Evolutionary conservation across 352 stramenopile species (phyloP).

Genomic region (Globisporangium echinulatum): DNA sequence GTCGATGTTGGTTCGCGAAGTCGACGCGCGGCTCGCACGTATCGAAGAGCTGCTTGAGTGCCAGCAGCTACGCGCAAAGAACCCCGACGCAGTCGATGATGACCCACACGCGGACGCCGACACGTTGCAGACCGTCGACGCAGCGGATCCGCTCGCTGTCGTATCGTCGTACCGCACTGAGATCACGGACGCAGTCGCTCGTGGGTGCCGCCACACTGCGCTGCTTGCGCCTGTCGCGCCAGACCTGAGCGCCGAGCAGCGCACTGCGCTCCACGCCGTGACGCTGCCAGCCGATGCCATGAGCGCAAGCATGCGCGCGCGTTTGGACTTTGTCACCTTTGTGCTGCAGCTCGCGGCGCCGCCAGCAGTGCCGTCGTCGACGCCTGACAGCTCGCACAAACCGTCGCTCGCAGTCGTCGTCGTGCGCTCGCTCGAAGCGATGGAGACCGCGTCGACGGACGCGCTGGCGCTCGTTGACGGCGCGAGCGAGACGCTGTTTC

Average conservation of each 20-base stretch:
- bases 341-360: constrained; percentile 19
- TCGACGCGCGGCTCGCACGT: constrained; percentile 15
- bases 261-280: background rate
- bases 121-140: background rate
- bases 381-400: background rate
- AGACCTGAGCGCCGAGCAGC: background rate
- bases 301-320: constrained; percentile 23
- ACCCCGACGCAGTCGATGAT: background rate
- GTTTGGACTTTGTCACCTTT: constrained; percentile 23
- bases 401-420: constrained; percentile 9
- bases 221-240: background rate
- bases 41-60: constrained; percentile 17
- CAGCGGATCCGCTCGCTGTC: background rate
- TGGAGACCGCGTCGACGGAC: background rate
- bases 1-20: background rate
- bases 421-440: constrained; percentile 5
- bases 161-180: background rate
- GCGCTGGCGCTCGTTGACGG: constrained; percentile 13
- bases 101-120: background rate
- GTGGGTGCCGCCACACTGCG: background rate
- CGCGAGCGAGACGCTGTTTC: constrained; percentile 22
- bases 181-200: constrained; percentile 9
- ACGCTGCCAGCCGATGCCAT: constrained; percentile 11
- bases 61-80: background rate
- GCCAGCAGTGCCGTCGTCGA: no score